Evolutionary conservation across 1,284 basidiomycete genomes (phyloP), one percentile per base, ranked within the genome.

Genomic region (Xerocomus nothofagi): DNA sequence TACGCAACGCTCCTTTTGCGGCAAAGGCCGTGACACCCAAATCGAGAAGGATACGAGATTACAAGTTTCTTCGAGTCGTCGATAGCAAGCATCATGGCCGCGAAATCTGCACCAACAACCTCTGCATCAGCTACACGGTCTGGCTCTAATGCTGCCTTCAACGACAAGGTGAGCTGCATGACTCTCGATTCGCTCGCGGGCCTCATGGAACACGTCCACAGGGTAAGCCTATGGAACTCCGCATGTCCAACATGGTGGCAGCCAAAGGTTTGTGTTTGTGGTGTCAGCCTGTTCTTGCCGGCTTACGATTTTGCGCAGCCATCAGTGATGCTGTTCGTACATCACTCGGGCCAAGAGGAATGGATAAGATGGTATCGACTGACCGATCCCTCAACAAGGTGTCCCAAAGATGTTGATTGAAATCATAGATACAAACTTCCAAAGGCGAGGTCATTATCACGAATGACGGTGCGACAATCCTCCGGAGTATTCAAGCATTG

Each of bases 321-420:
- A 97, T 99, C 63, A 94, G 93, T 62, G 96, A 98, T 75, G 96
- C 94, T 45, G 93, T 99, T 31, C 80, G 97, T 64, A 99, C 97
- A 44, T 98, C 94, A 44, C 74, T 99, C 57, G 97, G 97, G 17
- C 97, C 97, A 39, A 88, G 92, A 72, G 97, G 97, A 59, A 99
- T 99, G 97, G 97, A 99, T 77, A 98, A 98, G 78, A 98, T 98
- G 95, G 94, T 90, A 62, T 55, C 76, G 65, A 47, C 47, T 39
- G 43, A 8, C 18, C 33, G 49, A 65, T 64, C 57, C 44, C 27
- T 53, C 33, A 18, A 24, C 6, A 47, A 52, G 33, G 23, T 49
- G 18, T 50, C 49, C 38, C 37, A 39, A 47, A 53, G 44, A 33
- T 55, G 18, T 47, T 56, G 42, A 50, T 55, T 34, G 40, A 56